phyloP scores from a whole-genome alignment of 306 rosid species.

The Crataegus laevigata region DNA sequence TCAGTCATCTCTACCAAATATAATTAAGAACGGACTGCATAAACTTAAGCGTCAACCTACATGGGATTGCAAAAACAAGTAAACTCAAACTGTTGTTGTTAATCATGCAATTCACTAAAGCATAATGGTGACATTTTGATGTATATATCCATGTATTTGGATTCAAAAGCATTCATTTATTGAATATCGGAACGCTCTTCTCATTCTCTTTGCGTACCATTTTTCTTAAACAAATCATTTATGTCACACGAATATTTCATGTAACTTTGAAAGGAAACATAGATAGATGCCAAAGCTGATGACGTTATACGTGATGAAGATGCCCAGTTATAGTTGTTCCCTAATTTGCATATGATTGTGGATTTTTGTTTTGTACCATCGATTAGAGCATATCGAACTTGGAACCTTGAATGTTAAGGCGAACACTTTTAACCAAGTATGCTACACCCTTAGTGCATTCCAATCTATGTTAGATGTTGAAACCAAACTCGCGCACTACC shows the following conservation, averaged over 20 bases:
- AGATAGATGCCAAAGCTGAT: background rate
- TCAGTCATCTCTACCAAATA: no score
- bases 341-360: background rate
- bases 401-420: background rate
- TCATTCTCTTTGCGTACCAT: background rate
- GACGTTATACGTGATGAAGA: background rate
- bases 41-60: background rate
- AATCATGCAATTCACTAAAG: background rate
- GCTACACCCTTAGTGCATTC: background rate
- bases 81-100: background rate
- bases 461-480: background rate
- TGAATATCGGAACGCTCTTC: background rate
- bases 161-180: background rate
- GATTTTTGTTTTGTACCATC: background rate
- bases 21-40: no score
- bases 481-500: no score
- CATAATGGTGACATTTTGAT: background rate
- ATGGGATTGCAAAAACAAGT: background rate
- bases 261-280: background rate
- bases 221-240: background rate
- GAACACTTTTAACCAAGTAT: background rate
- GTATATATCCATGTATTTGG: background rate
- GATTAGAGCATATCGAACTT: no score
- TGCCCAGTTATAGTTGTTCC: background rate
- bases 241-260: background rate